Conservation (phyloP, 331 rosid genomes). For the Telfairia occidentalis region DNA sequence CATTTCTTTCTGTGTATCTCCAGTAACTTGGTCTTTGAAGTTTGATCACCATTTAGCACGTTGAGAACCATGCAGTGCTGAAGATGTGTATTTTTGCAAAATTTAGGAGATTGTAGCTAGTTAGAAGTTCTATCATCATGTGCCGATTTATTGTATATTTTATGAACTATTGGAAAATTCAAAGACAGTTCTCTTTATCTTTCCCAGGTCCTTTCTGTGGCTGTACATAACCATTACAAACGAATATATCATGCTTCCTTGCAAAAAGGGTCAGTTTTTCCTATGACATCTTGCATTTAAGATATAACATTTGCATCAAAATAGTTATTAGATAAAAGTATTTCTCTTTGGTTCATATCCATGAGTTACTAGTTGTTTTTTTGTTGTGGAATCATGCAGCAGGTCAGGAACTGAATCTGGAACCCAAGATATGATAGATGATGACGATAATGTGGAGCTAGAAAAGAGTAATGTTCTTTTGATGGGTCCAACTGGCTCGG, state of each 20-base stretch:
- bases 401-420: conserved; percentile 54
- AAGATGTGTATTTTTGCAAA: background rate
- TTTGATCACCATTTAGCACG: background rate
- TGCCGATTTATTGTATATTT: background rate
- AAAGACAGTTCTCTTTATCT: conserved; percentile 23
- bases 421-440: conserved; percentile 35
- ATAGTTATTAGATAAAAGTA: no score
- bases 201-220: conserved; percentile 88
- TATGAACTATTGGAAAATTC: conserved; percentile 18
- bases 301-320: background rate
- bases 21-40: background rate
- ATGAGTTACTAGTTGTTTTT: conserved; percentile 4
- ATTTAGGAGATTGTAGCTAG: background rate
- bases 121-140: background rate
- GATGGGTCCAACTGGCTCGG: conserved; percentile 99
- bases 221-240: conserved; percentile 94
- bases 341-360: background rate
- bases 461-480: conserved; percentile 97
- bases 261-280: conserved; percentile 64
- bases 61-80: background rate
- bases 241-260: conserved; percentile 63
- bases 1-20: background rate
- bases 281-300: background rate
- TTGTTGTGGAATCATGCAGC: conserved; percentile 30
- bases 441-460: conserved; percentile 68